Evolutionary conservation across 2,329 filamentous ascomycete genomes (phyloP).

Genomic region (Ampelomyces quisqualis): DNA sequence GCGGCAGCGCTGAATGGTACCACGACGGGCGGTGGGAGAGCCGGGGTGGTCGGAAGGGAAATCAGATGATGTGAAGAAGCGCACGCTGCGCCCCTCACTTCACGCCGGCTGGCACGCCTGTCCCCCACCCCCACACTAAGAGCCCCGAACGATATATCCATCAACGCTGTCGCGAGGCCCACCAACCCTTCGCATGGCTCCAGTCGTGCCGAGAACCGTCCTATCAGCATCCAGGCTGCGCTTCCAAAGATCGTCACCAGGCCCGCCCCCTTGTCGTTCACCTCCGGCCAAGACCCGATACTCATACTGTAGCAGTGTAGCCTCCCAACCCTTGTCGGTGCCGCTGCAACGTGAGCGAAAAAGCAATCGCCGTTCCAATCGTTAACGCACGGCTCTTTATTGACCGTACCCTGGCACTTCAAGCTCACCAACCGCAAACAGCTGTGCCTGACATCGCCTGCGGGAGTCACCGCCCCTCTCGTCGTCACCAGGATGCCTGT

Average conservation of each 20-base stretch:
- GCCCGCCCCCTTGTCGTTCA: conserved; percentile 32
- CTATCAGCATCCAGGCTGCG: conserved; percentile 30
- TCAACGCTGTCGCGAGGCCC: conserved; percentile 35
- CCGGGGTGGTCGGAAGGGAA: conserved; percentile 20
- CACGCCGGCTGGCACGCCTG: conserved; percentile 20
- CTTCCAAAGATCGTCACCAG: conserved; percentile 43
- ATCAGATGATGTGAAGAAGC: conserved; percentile 42
- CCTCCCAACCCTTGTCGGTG: conserved; percentile 24
- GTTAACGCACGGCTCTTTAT: conserved; percentile 27
- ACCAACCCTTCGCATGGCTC: conserved; percentile 37
- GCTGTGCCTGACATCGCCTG: conserved; percentile 40
- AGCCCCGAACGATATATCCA: conserved; percentile 33
- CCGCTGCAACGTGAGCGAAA: conserved; percentile 25
- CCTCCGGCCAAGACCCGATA: conserved; percentile 39
- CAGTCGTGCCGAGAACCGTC: conserved; percentile 33
- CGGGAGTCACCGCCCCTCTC: conserved; percentile 40
- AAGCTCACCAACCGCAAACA: conserved; percentile 28
- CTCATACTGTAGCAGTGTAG: too few relatives aligned
- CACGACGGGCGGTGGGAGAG: conserved; percentile 27
- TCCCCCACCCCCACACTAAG: conserved; percentile 44
- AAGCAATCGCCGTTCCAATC: conserved; percentile 36
- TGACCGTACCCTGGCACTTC: conserved; percentile 24
- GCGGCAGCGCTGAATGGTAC: conserved; percentile 29
- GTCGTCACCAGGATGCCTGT: conserved; percentile 31
- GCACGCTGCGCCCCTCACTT: conserved; percentile 17